A percentile compares a stretch with the other conserved stretches of the same genome.
These are phyloP conservation scores for Hemisphaericaspora xylanilytica DNA, from an alignment of 1,139 yeast species.

Conservation along the genomic window DNA sequence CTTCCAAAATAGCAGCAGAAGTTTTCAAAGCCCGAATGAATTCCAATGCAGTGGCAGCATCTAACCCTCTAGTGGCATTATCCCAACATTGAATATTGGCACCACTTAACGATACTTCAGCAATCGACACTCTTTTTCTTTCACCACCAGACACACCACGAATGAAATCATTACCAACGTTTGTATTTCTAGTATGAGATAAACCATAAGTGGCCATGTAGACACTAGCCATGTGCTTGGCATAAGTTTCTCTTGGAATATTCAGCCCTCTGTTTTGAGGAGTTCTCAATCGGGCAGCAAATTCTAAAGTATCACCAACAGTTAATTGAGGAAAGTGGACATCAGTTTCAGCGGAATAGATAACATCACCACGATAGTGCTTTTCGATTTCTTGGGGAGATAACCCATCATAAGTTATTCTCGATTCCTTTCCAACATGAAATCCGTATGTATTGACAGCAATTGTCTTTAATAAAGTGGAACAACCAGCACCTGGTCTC, in stretches of 20 bases:
- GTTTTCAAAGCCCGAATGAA: constrained; percentile 67
- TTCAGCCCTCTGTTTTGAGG: constrained; percentile 37
- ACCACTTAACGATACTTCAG: constrained; percentile 39
- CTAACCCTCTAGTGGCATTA: constrained; percentile 61
- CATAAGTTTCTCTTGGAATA: constrained; percentile 37
- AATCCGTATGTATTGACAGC: constrained; percentile 74
- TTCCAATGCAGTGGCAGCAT: constrained; percentile 65
- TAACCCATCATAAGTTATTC: constrained; percentile 33
- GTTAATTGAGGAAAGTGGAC: constrained; percentile 53
- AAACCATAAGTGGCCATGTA: constrained; percentile 44
- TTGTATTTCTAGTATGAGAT: constrained; percentile 32
- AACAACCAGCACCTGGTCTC: constrained; percentile 65
- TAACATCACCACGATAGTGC: constrained; percentile 40
- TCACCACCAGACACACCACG: constrained; percentile 47
- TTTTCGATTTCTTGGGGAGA: constrained; percentile 25
- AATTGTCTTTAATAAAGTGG: constrained; percentile 71
- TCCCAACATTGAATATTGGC: constrained; percentile 56
- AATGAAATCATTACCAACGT: constrained; percentile 36
- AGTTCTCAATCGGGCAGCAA: constrained; percentile 44
- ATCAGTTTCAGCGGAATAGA: constrained; percentile 54
- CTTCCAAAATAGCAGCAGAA: constrained; percentile 54
- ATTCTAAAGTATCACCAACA: constrained; percentile 50
- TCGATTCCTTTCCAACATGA: constrained; percentile 51
- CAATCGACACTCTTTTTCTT: constrained; percentile 44
- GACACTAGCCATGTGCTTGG: constrained; percentile 41